Evolutionary conservation across 2,329 filamentous ascomycete species (phyloP), one percentile per base, ranked within the genome.

Genomic region (Aspergillus ruber): DNA sequence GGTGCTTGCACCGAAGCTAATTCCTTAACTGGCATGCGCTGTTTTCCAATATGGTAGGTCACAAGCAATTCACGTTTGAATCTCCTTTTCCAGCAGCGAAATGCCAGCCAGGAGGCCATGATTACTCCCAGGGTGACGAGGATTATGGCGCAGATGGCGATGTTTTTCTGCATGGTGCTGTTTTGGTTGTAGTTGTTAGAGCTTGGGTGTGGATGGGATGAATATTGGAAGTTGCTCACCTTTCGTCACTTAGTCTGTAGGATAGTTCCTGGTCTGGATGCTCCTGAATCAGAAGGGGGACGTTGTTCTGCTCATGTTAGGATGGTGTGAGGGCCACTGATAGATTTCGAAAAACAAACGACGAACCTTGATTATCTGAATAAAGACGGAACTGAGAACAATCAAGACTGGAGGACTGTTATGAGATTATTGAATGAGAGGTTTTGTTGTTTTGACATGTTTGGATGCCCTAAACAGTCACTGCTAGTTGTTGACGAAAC

Each of bases 81-180:
- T 18, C 17, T 39, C 3, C 10, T 18, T 18, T 6, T 39, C 17
- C 36, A 20, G 15, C 10, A 20, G 18, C 15, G 18, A 18, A 39
- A 17, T 6, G 17, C 15, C 2, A 52, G 1, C 47, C 47, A 54
- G 0, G 42, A 51, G 12, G 50, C 29, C 1, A 32, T 20, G 6
- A 45, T 25, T 4, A 45, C 18, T 9, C 23, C 8, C 4, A 56
- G 13, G 7, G 45, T 32, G 5, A 50, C 36, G 9, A 42, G 18
- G 21, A 58, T 42, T 13, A 57, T 29, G 8, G 53, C 17, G 1
- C 46, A 51, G n/a, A 59, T 45, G 1, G 56, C 12, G 13, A 45
- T 10, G 36, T 57, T 58, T 8, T 42, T 40, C 8, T 53, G 10
- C 57, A 59, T 58, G n/a, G n/a, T 48, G 33, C 17, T 40, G 15